Base-by-base conservation (phyloP, 164 flowering plant genomes). In the Macadamia tetraphylla region DNA sequence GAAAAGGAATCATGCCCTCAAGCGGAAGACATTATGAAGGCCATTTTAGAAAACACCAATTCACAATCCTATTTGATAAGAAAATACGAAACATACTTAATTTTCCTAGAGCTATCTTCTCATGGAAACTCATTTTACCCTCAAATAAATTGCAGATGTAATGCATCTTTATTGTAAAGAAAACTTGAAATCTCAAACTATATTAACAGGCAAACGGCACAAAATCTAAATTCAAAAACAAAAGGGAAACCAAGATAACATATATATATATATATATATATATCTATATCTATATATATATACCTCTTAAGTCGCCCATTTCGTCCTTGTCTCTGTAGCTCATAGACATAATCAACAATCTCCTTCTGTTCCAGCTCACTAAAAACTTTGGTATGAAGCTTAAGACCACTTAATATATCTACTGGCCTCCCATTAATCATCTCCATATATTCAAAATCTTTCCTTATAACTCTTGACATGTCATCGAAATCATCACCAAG, bases 1-100 rank as follows among this genome's bases (percentile, higher is more conserved):
- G 91, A 94, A 88, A 91, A 81, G 80, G 97, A 91, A 60, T 58
- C 88, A 7, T 94, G 98, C 64, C 98, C 98, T 56, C 98, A 94
- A 71, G 98, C 98, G 49, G 98, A 94, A 74, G 98, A 94, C 1
- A 83, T 94, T 62, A 87, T 94, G 23, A 23, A 23, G 23, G 23
- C 23, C 23, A 23, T 23, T 23, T 23, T 35, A 35, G 40, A 35
- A 23, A 23, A 23, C 23, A 23, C 23, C 23, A 23, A 23, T 23
- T 23, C 23, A 23, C 23, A 23, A 23, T 23, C 23, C 23, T 23
- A 23, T 23, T 23, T 23, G 23, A 23, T 0, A 23, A 23, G 23
- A 23, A 23, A 23, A 23, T 23, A 23, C 23, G 23, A 23, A 23
- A 23, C 23, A 23, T 23, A 23, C 23, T 23, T 23, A 23, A 23